Evolutionary conservation across 495 filamentous ascomycete species (phyloP).

Genomic region (Apiosordaria backusii): DNA sequence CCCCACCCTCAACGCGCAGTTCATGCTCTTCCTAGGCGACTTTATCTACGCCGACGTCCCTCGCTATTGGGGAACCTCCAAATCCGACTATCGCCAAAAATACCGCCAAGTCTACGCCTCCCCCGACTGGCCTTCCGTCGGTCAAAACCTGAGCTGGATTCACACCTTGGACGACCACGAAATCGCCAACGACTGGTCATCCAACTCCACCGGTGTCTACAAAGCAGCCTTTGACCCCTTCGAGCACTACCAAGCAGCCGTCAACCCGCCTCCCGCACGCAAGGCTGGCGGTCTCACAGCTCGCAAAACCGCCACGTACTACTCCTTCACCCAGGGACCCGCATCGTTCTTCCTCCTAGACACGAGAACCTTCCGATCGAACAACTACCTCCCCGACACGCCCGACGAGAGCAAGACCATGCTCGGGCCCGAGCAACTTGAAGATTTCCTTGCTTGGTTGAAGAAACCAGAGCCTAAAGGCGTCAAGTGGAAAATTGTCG

Average conservation of each 20-base stretch:
- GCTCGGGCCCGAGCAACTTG: conserved; percentile 75
- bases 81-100: conserved; percentile 77
- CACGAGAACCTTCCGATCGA: conserved; percentile 79
- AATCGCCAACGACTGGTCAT: conserved; percentile 85
- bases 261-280: conserved; percentile 69
- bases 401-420: conserved; percentile 66
- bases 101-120: conserved; percentile 93
- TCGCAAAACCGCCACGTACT: conserved; percentile 66
- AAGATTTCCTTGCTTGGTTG: conserved; percentile 77
- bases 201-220: conserved; percentile 69
- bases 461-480: conserved; percentile 61
- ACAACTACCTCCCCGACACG: conserved; percentile 47
- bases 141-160: conserved; percentile 81
- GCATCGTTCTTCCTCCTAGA: conserved; percentile 94
- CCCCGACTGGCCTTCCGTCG: conserved; percentile 74
- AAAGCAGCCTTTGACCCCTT: conserved; percentile 78
- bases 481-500: conserved; percentile 89
- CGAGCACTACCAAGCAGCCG: conserved; percentile 74
- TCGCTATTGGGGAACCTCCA: conserved; percentile 63
- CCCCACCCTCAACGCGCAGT: conserved; percentile 63
- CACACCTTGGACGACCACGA: conserved; percentile 97
- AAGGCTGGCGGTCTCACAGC: conserved; percentile 34
- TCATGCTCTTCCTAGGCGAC: conserved; percentile 98
- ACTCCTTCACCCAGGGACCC: conserved; percentile 80
- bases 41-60: conserved; percentile 98